phyloP scores from a whole-genome alignment of 176 grass and related monocot species.

The Carex myosuroides region DNA sequence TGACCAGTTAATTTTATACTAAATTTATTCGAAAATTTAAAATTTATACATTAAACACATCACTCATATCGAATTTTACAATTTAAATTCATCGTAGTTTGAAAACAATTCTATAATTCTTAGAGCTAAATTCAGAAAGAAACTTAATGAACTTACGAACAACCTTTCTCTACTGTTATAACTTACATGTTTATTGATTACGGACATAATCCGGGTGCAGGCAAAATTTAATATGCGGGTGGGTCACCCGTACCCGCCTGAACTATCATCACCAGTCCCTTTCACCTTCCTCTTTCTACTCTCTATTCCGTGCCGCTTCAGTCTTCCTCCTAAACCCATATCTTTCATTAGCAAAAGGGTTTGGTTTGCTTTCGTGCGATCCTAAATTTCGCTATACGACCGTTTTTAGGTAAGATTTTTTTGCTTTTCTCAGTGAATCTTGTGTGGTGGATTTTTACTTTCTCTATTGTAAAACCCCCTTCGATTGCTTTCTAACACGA shows the following conservation, averaged over 20 bases:
- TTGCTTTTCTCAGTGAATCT: background rate
- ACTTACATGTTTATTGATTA: background rate
- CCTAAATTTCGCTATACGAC: background rate
- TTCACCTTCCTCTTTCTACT: background rate
- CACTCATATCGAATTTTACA: too few relatives aligned
- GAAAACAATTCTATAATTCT: too few relatives aligned
- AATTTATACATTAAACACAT: too few relatives aligned
- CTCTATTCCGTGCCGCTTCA: constrained; percentile 7
- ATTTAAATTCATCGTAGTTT: too few relatives aligned
- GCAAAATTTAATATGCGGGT: background rate
- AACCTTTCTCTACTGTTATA: background rate
- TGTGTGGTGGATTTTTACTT: background rate
- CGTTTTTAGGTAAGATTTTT: background rate
- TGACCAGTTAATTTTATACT: too few relatives aligned
- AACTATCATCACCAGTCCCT: background rate
- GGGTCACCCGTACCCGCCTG: background rate
- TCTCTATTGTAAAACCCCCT: background rate
- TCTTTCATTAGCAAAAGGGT: constrained; percentile 1
- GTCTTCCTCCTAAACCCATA: constrained; percentile 9
- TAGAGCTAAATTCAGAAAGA: too few relatives aligned
- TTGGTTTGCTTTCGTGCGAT: background rate
- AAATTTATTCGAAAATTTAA: too few relatives aligned
- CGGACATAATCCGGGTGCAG: background rate
- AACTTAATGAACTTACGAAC: too few relatives aligned
- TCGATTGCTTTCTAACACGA: background rate